Evolutionary conservation across 2,329 filamentous ascomycete species (phyloP).

Genomic region (Cladosporium sp.): DNA sequence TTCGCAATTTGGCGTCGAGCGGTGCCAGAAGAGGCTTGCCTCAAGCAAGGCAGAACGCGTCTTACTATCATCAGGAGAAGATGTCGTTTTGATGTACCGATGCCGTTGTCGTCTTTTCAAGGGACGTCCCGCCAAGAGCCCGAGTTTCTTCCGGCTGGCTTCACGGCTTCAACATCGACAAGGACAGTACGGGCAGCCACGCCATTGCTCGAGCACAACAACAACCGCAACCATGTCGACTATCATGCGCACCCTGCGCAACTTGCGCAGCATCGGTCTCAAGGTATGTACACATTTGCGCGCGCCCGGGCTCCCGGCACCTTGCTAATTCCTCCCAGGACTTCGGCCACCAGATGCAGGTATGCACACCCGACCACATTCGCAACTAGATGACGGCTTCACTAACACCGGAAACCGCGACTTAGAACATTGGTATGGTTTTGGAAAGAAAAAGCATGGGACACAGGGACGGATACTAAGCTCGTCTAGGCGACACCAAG

Average conservation of each 20-base stretch:
- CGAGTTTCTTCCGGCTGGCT: conserved; percentile 3
- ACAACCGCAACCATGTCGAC: conserved; percentile 73
- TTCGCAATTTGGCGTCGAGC: conserved; percentile 3
- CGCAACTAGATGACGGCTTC: background rate
- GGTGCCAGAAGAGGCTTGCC: conserved; percentile 11
- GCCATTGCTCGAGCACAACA: conserved; percentile 9
- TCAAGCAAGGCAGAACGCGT: conserved; percentile 23
- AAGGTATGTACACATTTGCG: conserved; percentile 54
- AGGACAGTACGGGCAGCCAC: background rate
- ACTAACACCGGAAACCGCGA: background rate
- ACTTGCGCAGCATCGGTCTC: conserved; percentile 80
- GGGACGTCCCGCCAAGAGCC: conserved; percentile 1
- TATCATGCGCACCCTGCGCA: conserved; percentile 75
- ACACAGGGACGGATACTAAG: conserved; percentile 26
- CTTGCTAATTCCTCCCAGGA: conserved; percentile 57
- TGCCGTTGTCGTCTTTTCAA: conserved; percentile 3
- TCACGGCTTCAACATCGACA: conserved; percentile 6
- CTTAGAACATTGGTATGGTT: conserved; percentile 33
- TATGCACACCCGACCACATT: conserved; percentile 48
- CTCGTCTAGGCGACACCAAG: conserved; percentile 81
- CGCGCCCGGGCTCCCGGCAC: background rate
- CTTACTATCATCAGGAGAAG: conserved; percentile 24
- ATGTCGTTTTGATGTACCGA: background rate
- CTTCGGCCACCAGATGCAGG: conserved; percentile 86
- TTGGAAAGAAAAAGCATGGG: conserved; percentile 5